Conservation (phyloP, 2,329 filamentous ascomycete species). For the Xylaria sp. region DNA sequence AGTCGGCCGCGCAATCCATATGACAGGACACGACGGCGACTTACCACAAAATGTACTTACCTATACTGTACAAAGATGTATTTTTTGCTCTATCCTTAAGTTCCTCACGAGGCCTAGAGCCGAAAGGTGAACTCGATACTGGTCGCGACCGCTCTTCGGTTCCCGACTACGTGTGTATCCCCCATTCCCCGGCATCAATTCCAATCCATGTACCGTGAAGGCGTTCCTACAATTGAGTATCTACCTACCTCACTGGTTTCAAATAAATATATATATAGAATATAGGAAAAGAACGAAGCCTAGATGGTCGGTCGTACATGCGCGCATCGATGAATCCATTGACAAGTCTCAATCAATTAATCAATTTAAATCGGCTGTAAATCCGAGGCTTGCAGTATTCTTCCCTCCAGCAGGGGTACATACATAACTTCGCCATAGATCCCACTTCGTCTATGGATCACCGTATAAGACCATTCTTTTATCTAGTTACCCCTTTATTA, state of each 20-base stretch:
- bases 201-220: not conserved
- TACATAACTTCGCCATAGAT: not conserved
- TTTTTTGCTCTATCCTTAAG: conserved; percentile 7
- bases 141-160: not conserved
- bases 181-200: not conserved
- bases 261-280: not conserved
- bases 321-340: not conserved
- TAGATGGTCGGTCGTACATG: not conserved
- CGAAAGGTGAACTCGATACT: not conserved
- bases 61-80: conserved; percentile 35
- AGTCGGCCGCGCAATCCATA: conserved; percentile 7
- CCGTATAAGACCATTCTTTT: not conserved
- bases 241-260: not conserved
- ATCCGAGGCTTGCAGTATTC: not conserved
- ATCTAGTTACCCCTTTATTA: not conserved
- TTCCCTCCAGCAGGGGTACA: not conserved
- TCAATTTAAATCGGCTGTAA: not conserved
- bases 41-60: not conserved
- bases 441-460: not conserved
- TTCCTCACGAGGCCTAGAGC: not conserved
- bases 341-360: not conserved
- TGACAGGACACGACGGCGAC: conserved; percentile 18
- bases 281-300: not conserved
- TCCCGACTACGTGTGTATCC: not conserved
- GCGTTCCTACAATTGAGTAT: not conserved